Conservation (phyloP, 176 grass and related monocot genomes). For the Triticum timopheevii region DNA sequence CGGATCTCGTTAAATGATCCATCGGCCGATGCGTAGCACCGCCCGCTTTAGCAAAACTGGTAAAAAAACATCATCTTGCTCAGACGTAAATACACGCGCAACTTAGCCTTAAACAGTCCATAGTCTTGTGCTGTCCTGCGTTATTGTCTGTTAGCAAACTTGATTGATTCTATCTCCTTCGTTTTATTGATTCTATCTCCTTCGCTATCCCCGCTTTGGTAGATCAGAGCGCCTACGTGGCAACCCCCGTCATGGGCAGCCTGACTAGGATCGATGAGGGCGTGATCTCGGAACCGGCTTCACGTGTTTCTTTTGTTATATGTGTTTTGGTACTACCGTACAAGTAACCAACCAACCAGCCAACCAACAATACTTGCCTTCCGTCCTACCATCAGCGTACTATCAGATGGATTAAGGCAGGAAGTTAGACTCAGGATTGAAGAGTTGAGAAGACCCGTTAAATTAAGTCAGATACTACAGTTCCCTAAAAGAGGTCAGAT, state of each 20-base stretch:
- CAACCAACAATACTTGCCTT: not conserved
- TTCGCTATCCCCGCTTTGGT: not conserved
- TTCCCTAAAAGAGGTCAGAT: not conserved
- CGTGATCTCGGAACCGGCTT: not conserved
- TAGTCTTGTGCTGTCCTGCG: not conserved
- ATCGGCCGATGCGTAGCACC: too few species aligned
- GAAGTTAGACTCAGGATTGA: not conserved
- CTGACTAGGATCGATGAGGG: not conserved
- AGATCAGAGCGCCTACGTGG: not conserved
- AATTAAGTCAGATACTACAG: not conserved
- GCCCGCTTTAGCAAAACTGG: too few species aligned
- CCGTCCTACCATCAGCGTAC: not conserved
- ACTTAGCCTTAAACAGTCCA: not conserved
- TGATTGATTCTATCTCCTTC: not conserved
- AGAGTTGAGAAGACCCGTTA: not conserved
- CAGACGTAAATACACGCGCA: not conserved
- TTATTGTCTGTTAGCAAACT: not conserved
- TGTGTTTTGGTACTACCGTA: not conserved
- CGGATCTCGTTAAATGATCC: too few species aligned
- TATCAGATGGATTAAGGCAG: not conserved
- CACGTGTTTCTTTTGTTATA: conserved; percentile 2
- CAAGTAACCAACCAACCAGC: conserved; percentile 1
- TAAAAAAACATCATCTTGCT: not conserved
- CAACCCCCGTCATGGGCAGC: not conserved
- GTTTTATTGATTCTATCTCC: not conserved